phyloP scores from a whole-genome alignment of 495 filamentous ascomycete genomes.

The Daldinia caldariorum region DNA sequence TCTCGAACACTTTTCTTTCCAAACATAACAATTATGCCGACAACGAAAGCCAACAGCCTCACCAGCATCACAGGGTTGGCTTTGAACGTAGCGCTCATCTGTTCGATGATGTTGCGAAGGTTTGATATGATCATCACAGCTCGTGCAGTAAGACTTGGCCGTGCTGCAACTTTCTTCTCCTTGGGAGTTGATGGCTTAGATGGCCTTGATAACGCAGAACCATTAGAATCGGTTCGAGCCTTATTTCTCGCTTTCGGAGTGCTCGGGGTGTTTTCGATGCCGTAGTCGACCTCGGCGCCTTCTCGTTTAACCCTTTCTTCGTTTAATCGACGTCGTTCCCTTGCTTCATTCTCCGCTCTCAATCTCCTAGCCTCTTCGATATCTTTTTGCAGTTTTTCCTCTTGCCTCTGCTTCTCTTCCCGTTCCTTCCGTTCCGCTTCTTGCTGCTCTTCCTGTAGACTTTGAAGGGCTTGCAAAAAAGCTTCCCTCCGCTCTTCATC shows the following conservation, averaged over 20 bases:
- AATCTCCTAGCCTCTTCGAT: conserved; percentile 67
- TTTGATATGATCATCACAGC: conserved; percentile 62
- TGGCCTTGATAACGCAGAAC: conserved; percentile 40
- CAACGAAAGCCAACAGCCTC: conserved; percentile 79
- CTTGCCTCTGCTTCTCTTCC: conserved; percentile 69
- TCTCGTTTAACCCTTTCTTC: conserved; percentile 56
- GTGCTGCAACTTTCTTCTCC: conserved; percentile 48
- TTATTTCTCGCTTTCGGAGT: conserved; percentile 54
- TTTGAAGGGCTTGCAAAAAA: conserved; percentile 79
- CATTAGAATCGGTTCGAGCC: conserved; percentile 59
- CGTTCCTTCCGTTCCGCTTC: conserved; percentile 70
- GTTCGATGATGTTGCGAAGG: conserved; percentile 69
- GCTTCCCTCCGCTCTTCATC: conserved; percentile 92
- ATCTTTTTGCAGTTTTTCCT: conserved; percentile 66
- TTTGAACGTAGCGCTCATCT: conserved; percentile 69
- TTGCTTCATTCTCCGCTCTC: conserved; percentile 63
- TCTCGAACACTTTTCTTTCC: conserved; percentile 79
- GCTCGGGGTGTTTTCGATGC: conserved; percentile 61
- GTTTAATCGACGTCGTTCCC: conserved; percentile 57
- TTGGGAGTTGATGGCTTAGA: conserved; percentile 40
- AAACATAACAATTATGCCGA: conserved; percentile 81
- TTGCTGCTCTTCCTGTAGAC: conserved; percentile 74
- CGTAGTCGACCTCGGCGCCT: conserved; percentile 57
- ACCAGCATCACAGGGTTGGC: conserved; percentile 79
- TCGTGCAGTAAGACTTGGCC: conserved; percentile 58